Conservation (phyloP, 2,329 filamentous ascomycete species). For the Cladosporium oxysporum region DNA sequence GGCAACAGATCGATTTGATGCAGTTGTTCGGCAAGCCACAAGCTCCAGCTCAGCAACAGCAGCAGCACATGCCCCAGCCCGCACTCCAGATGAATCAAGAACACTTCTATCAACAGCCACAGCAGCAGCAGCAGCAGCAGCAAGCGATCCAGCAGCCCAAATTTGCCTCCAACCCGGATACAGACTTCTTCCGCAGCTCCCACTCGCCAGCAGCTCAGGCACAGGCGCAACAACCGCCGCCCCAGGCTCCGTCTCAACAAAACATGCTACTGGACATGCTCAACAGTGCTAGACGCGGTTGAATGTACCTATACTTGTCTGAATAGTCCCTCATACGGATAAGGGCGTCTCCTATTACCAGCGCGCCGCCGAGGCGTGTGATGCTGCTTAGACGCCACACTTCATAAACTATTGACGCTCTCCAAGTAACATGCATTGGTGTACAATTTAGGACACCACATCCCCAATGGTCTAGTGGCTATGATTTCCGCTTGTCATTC, state of each 20-base stretch:
- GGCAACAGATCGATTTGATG: conserved; percentile 29
- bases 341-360: not conserved
- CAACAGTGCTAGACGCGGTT: conserved; percentile 26
- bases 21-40: conserved; percentile 29
- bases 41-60: not conserved
- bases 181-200: conserved; percentile 30
- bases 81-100: conserved; percentile 17
- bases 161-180: conserved; percentile 28
- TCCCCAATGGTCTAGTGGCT: conserved; percentile 21
- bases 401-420: not conserved
- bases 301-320: not conserved
- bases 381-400: not conserved
- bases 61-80: conserved; percentile 15
- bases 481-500: conserved; percentile 20
- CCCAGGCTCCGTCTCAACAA: conserved; percentile 24
- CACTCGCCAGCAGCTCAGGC: conserved; percentile 18
- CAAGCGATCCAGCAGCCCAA: conserved; percentile 20
- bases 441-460: conserved; percentile 11
- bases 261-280: conserved; percentile 33
- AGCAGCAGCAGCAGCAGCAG: conserved; percentile 19
- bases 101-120: conserved; percentile 18
- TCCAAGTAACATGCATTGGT: conserved; percentile 12
- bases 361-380: not conserved
- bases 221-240: conserved; percentile 21
- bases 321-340: not conserved